These are phyloP conservation scores for Coccomyxa subellipsoidea DNA, from an alignment of 163 green algal species.

Conservation along the genomic window DNA sequence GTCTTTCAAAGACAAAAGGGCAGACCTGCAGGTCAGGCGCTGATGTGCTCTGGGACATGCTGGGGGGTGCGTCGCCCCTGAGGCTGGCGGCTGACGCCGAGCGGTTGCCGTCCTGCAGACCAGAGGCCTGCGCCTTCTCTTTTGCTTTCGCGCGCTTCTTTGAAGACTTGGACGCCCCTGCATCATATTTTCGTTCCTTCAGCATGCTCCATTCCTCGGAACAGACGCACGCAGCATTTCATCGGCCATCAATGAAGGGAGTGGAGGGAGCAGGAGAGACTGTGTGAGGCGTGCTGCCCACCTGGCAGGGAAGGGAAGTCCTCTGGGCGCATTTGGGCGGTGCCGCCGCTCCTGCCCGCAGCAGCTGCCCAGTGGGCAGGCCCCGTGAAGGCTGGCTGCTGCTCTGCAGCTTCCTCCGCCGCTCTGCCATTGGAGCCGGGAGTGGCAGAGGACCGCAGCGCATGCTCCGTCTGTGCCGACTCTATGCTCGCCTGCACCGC, in stretches of 20 bases:
- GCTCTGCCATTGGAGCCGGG: not conserved
- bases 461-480: not conserved
- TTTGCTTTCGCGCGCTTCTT: constrained; percentile 41
- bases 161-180: constrained; percentile 41
- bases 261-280: too few species aligned
- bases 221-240: too few species aligned
- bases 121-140: too few species aligned
- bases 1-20: not conserved
- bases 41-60: not conserved
- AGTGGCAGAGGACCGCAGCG: not conserved
- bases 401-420: not conserved
- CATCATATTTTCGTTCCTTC: too few species aligned
- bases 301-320: constrained; percentile 70
- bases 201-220: too few species aligned
- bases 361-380: constrained; percentile 26
- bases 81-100: not conserved
- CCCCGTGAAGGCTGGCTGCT: not conserved
- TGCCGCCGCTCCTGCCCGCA: not conserved
- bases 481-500: constrained; percentile 2
- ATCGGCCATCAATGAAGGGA: too few species aligned
- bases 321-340: constrained; percentile 13
- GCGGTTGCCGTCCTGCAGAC: not conserved
- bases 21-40: not conserved
- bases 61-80: not conserved
- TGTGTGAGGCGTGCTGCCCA: too few species aligned